Evolutionary conservation across 306 rosid species (phyloP), one percentile per base, ranked within the genome.

Genomic region (Castanopsis chinensis): DNA sequence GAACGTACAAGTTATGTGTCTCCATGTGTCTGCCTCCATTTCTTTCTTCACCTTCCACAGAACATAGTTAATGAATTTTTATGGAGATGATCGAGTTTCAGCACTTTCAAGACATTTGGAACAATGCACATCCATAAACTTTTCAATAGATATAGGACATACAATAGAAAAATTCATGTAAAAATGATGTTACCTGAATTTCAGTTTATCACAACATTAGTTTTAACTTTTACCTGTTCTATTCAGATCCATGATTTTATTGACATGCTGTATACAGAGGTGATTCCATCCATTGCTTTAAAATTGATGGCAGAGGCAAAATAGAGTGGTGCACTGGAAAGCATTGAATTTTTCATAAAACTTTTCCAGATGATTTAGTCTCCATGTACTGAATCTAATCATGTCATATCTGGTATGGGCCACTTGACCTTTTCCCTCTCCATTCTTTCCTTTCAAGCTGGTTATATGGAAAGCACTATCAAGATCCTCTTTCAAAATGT

Each of bases 361-460:
- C 49, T 61, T 76, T 58, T 25, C 9, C 37, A 35, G 43, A 64
- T 20, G 81, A 21, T 1, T 43, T n/a, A 82, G 79, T 43, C 64
- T 59, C n/a, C 59, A 49, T 49, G 53, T 49, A 49, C 18, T 15
- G 76, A 77, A 78, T 82, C 76, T 71, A 69, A 59, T 33, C 11
- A 20, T 21, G 20, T 1, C 63, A 54, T 49, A 49, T 82, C 55
- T 21, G 72, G 65, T 73, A 35, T 25, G 76, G 35, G 83, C 77
- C 80, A 68, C 37, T 67, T 52, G 54, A 12, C 45, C 30, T 51
- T 73, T 74, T 15, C 12, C 59, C 37, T 52, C 76, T 76, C 61
- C 73, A 35, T 63, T 37, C 41, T 23, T 35, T 13, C 63, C 71
- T 2, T 3, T 7, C 69, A 78, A 78, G 67, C 51, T 49, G 60